phyloP scores from a whole-genome alignment of 2,329 filamentous ascomycete genomes.

The Xylaria sp. region DNA sequence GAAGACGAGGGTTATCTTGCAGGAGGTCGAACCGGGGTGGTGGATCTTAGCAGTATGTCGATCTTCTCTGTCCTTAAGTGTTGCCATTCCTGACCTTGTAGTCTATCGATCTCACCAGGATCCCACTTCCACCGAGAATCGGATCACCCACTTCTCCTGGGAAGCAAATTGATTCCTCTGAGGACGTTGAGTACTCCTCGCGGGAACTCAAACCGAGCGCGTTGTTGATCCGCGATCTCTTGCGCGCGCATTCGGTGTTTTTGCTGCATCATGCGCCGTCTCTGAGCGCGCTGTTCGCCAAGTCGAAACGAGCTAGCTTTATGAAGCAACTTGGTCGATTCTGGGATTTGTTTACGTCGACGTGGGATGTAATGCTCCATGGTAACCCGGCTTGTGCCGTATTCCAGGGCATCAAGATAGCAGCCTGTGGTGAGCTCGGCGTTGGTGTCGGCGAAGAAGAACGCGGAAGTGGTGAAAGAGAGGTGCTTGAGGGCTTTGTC shows the following conservation, averaged over 20 bases:
- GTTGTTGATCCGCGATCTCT: conserved; percentile 72
- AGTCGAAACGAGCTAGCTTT: conserved; percentile 62
- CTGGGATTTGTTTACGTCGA: conserved; percentile 65
- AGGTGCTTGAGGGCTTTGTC: conserved; percentile 86
- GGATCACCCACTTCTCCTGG: conserved; percentile 34
- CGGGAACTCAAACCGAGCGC: conserved; percentile 81
- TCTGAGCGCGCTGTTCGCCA: conserved; percentile 63
- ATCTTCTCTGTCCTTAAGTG: not conserved
- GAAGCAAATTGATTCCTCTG: conserved; percentile 36
- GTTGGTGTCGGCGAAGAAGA: conserved; percentile 95
- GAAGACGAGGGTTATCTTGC: conserved; percentile 74
- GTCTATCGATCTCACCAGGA: conserved; percentile 75
- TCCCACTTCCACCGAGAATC: conserved; percentile 55
- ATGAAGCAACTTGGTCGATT: conserved; percentile 68
- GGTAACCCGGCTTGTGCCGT: conserved; percentile 79
- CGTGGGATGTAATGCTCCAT: conserved; percentile 86
- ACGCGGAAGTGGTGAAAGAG: conserved; percentile 85
- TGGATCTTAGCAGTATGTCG: conserved; percentile 82
- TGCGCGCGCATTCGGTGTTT: conserved; percentile 78
- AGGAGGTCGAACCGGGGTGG: conserved; percentile 87
- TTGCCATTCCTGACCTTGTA: conserved; percentile 31
- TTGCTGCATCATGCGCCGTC: conserved; percentile 79
- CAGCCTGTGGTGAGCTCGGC: conserved; percentile 84
- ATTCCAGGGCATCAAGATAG: conserved; percentile 79
- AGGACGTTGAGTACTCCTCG: conserved; percentile 72